A percentile compares a stretch with the other conserved stretches of the same genome.
Evolutionary conservation across 2,329 filamentous ascomycete genomes (phyloP).

Genomic region (Arthrobotrys iridis): DNA sequence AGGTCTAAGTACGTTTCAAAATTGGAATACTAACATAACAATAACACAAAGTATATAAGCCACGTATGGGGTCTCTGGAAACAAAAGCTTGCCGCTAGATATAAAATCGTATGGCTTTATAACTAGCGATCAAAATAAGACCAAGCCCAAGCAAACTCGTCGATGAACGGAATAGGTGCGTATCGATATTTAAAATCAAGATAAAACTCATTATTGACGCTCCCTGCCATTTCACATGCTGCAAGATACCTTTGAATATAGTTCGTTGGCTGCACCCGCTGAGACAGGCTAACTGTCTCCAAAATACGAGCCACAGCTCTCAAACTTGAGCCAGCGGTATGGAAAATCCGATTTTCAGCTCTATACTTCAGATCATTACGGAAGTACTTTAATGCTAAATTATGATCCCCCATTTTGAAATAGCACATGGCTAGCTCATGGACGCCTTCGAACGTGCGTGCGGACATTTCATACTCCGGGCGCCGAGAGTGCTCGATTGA

Average conservation of each 20-base stretch:
- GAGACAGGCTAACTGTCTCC: neutral
- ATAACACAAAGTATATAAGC: too few relatives aligned
- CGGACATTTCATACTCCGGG: neutral
- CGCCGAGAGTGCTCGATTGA: conserved; percentile 1
- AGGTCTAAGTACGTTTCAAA: too few relatives aligned
- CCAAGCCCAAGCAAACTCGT: neutral
- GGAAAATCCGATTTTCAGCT: neutral
- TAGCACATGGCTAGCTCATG: conserved; percentile 5
- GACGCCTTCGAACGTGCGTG: conserved; percentile 1
- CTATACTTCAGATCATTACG: conserved; percentile 9
- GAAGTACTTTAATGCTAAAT: conserved; percentile 2
- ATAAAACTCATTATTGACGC: neutral
- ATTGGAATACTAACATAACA: too few relatives aligned
- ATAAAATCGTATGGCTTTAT: too few relatives aligned
- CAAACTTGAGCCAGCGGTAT: neutral
- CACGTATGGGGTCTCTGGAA: too few relatives aligned
- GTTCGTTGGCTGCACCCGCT: neutral
- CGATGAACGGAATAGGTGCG: neutral
- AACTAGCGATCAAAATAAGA: too few relatives aligned
- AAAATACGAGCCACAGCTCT: neutral
- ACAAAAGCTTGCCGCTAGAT: too few relatives aligned
- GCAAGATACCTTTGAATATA: neutral
- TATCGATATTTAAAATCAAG: neutral
- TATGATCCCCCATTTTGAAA: neutral
- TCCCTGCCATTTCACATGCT: neutral